Conservation (phyloP, 2,329 filamentous ascomycete species). For the Raffaelea arxii region DNA sequence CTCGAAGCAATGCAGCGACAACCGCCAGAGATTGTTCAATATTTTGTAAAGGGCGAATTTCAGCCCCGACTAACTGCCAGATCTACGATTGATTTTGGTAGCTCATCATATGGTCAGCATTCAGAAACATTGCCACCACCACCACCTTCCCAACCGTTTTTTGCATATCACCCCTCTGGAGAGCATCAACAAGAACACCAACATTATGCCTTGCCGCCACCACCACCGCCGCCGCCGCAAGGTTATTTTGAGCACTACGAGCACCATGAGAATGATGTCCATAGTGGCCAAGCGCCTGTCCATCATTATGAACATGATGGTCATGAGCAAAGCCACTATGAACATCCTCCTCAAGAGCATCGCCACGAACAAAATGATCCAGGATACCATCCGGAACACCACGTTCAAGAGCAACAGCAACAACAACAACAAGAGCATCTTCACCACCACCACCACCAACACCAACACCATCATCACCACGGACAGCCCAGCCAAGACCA, state of each 20-base stretch:
- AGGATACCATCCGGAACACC: no score
- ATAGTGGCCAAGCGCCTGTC: constrained; percentile 11
- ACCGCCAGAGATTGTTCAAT: constrained; percentile 33
- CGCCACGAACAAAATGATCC: neutral
- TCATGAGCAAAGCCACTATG: constrained; percentile 2
- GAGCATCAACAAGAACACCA: constrained; percentile 15
- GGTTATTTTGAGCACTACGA: neutral
- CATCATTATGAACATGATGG: constrained; percentile 6
- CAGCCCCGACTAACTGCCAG: constrained; percentile 23
- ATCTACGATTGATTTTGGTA: constrained; percentile 17
- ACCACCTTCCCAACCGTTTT: constrained; percentile 12
- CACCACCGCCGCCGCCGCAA: neutral
- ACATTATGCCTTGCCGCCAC: constrained; percentile 7
- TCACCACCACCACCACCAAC: constrained; percentile 9
- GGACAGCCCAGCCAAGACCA: neutral
- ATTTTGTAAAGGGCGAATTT: constrained; percentile 46
- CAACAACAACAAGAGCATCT: constrained; percentile 12
- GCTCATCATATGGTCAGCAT: constrained; percentile 19
- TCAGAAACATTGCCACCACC: constrained; percentile 15
- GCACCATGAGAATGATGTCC: neutral
- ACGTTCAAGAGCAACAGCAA: neutral
- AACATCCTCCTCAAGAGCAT: neutral
- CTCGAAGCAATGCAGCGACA: constrained; percentile 1
- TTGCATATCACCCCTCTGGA: constrained; percentile 9
- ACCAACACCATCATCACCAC: neutral